Conservation (phyloP, 1,284 basidiomycete species). For the Acaromyces ingoldii region DNA sequence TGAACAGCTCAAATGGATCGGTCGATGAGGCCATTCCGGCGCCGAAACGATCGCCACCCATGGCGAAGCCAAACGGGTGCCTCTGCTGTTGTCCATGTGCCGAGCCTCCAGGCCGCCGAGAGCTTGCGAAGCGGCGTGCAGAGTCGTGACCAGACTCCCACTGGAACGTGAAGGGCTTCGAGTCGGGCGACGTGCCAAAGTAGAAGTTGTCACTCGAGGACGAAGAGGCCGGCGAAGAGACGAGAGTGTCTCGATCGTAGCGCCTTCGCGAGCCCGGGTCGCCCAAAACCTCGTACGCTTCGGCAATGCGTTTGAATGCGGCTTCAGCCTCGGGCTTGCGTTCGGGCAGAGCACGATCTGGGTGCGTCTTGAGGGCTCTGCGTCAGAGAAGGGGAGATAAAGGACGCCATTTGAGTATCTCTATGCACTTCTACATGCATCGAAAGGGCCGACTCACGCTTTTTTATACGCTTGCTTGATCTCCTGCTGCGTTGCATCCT, state of each 20-base stretch:
- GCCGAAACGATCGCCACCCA: constrained; percentile 1
- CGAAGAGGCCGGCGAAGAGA: too few relatives aligned
- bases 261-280: constrained; percentile 31
- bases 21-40: too few relatives aligned
- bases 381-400: neutral
- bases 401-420: neutral
- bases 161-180: constrained; percentile 30
- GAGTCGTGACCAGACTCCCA: constrained; percentile 47
- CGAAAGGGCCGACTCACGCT: constrained; percentile 7
- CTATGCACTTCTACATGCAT: neutral
- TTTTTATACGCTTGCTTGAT: constrained; percentile 43
- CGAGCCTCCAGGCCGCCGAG: constrained; percentile 18
- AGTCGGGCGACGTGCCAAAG: constrained; percentile 33
- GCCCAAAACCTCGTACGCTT: constrained; percentile 43
- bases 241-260: constrained; percentile 25
- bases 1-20: constrained; percentile 46
- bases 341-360: constrained; percentile 32
- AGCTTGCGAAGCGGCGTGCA: constrained; percentile 30
- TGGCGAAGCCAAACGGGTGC: constrained; percentile 22
- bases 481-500: constrained; percentile 23
- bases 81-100: too few relatives aligned
- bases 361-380: constrained; percentile 35
- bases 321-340: constrained; percentile 37
- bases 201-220: neutral
- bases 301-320: constrained; percentile 37